Base-by-base conservation (phyloP, 2,329 filamentous ascomycete genomes). In the Lomentospora prolificans region DNA sequence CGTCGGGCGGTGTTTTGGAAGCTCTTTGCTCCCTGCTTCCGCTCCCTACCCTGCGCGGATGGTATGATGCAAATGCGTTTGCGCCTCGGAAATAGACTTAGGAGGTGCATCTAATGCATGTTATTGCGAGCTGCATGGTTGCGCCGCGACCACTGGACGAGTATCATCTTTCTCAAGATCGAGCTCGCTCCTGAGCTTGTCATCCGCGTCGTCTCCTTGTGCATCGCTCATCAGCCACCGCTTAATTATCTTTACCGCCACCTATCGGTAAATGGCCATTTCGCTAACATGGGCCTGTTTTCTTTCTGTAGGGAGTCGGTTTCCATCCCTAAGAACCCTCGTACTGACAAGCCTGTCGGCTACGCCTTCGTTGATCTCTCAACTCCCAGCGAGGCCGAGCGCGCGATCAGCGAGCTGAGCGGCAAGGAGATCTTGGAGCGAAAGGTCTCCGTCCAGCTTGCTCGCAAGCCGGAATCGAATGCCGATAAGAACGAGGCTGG, bases 351-450 rank as follows among this genome's bases (percentile, higher is more conserved):
- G 71, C 92, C 94, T 62, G 94, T 99, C 72, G 94, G 94, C 70
- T 99, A 97, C 75, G 94, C 94, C 70, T 99, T 99, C 72, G 94
- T 99, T 72, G 94, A 97, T 70, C 87, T 99, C 63, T 95, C 90
- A 60, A 96, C 92, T 62, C 89, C 94, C 59, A 84, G 84, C 63
- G 94, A 97, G 79, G 94, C 94, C 61, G 89, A 96, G 76, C 89
- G 90, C 72, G 94, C 94, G 69, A 97, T 99, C 66, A 80, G 83
- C 66, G 90, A 96, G 76, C 87, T 99, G 63, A 96, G 94, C 67
- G 92, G 92, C 74, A 91, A 96, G 80, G 90, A 95, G 77, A 94
- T 99, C 67, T 85, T 97, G 58, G 90, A 96, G 75, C 92, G 94
- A 75, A 97, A 97, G 86, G 94, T 97, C 69, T 97, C 91, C 50